Conservation (phyloP, 192 early-diverging fungal genomes). For the Coemansia sp. region DNA sequence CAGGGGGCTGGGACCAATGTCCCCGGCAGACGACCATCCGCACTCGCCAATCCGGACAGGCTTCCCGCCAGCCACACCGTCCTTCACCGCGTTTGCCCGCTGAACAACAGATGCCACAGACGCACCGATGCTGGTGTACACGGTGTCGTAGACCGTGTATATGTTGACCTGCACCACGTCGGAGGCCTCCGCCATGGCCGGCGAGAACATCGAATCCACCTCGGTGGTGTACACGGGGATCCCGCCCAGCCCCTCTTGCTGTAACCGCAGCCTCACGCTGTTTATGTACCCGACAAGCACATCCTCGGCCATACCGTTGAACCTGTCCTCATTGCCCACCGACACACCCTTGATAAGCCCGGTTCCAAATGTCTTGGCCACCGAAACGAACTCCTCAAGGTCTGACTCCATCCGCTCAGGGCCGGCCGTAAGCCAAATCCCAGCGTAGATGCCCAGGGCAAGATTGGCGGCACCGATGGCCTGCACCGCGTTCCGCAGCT, state of each 20-base stretch:
- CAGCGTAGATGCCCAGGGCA: conserved; percentile 33
- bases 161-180: conserved; percentile 53
- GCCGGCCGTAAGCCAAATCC: conserved; percentile 47
- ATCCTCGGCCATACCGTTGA: conserved; percentile 43
- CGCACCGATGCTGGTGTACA: conserved; percentile 23
- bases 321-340: conserved; percentile 48
- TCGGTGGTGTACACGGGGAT: conserved; percentile 53
- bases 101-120: conserved; percentile 45
- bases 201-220: conserved; percentile 34
- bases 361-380: conserved; percentile 31
- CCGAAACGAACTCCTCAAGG: conserved; percentile 41
- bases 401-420: conserved; percentile 35
- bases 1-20: conserved; percentile 35
- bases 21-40: conserved; percentile 46
- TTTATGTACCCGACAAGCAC: not conserved
- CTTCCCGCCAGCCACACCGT: conserved; percentile 36
- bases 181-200: conserved; percentile 23
- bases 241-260: conserved; percentile 38
- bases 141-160: conserved; percentile 42
- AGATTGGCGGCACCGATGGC: conserved; percentile 35
- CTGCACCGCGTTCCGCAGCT: conserved; percentile 37
- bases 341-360: conserved; percentile 39
- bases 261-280: conserved; percentile 25
- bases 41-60: conserved; percentile 40
- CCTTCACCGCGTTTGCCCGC: conserved; percentile 35